phyloP scores from a whole-genome alignment of 305 asterid species.

The Stenogyne calaminthoides region DNA sequence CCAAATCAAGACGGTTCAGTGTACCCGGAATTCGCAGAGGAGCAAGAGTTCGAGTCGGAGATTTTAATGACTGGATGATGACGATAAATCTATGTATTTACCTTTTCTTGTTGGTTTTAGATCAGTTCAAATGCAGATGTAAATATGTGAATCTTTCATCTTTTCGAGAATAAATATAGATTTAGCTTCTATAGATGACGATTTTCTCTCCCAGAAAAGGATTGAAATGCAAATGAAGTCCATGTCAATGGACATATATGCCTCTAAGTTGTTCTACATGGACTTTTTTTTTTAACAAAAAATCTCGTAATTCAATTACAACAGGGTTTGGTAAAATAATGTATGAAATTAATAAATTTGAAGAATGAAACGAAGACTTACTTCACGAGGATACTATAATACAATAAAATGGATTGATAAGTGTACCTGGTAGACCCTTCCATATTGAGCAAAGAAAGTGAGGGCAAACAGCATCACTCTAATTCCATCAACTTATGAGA shows the following conservation, averaged over 20 bases:
- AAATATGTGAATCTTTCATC: not conserved
- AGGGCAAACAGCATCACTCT: too few relatives aligned
- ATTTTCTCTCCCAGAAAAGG: too few relatives aligned
- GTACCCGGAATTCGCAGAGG: constrained; percentile 30
- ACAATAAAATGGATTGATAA: not conserved
- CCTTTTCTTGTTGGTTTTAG: not conserved
- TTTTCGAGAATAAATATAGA: not conserved
- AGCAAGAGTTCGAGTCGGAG: constrained; percentile 22
- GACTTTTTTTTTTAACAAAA: not conserved
- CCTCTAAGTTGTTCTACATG: too few relatives aligned
- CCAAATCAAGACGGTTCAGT: constrained; percentile 45
- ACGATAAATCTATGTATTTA: constrained; percentile 13
- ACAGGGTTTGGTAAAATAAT: not conserved
- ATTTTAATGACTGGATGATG: constrained; percentile 5
- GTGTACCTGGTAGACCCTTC: not conserved
- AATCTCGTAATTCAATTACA: not conserved
- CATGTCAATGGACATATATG: too few relatives aligned
- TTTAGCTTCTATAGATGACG: too few relatives aligned
- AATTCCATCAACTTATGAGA: too few relatives aligned
- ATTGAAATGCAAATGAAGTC: too few relatives aligned
- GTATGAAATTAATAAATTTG: not conserved
- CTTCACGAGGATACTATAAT: not conserved
- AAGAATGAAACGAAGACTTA: not conserved
- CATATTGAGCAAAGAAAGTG: too few relatives aligned
- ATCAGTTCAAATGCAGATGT: not conserved